Percentiles rank a stretch among this genome's conserved stretches.
phyloP scores from a whole-genome alignment of 441 rosid genomes.

The Isatis lusitanica region DNA sequence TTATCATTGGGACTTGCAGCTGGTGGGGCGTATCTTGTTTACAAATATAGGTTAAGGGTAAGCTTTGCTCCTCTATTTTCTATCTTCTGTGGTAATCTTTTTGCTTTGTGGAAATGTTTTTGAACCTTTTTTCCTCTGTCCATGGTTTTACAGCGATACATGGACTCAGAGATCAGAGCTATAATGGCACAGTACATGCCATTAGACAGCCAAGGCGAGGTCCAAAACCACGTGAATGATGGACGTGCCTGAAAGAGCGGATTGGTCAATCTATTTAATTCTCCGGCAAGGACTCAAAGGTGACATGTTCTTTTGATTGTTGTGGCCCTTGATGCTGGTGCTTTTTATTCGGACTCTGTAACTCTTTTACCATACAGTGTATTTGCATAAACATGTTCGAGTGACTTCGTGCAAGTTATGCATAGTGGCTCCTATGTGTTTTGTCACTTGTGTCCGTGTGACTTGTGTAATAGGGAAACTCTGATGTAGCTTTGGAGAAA shows the following conservation, averaged over 20 bases:
- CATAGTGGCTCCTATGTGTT: not conserved
- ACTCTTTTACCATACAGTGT: slow-evolving; percentile 17
- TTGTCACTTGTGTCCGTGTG: not conserved
- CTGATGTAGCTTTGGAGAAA: not conserved
- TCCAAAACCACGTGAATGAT: slow-evolving; percentile 64
- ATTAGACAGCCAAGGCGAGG: slow-evolving; percentile 81
- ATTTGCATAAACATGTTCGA: not conserved
- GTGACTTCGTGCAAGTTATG: not conserved
- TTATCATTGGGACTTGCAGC: slow-evolving; percentile 82
- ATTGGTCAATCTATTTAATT: slow-evolving; percentile 23
- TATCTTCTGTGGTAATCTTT: not conserved
- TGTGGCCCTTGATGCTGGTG: slow-evolving; percentile 15
- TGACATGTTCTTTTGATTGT: slow-evolving; percentile 23
- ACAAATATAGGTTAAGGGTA: slow-evolving; percentile 96
- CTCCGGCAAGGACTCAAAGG: slow-evolving; percentile 5
- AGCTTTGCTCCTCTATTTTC: slow-evolving; percentile 18
- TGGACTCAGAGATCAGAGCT: slow-evolving; percentile 99
- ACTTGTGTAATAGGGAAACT: slow-evolving; percentile 11
- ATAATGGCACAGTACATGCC: slow-evolving; percentile 99
- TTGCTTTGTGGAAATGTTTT: not conserved
- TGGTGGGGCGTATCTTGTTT: slow-evolving; percentile 84
- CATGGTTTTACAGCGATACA: slow-evolving; percentile 67
- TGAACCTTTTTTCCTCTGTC: not conserved
- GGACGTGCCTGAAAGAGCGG: slow-evolving; percentile 48
- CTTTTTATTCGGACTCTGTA: not conserved